Evolutionary conservation across 345 rosid genomes (phyloP), one percentile per base, ranked within the genome.

Genomic region (Corymbia maculata): DNA sequence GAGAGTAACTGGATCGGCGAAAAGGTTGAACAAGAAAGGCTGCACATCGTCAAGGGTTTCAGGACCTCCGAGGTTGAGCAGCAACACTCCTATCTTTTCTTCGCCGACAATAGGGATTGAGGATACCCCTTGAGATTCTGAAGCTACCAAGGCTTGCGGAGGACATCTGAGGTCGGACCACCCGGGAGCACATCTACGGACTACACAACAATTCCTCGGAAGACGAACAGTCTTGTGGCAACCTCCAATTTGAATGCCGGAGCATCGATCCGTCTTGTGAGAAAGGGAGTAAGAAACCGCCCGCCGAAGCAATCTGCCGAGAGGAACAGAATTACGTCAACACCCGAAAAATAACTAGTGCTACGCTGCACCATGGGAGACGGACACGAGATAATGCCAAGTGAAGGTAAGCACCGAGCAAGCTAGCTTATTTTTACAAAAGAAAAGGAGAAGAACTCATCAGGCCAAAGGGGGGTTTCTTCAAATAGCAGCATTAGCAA

Each of bases 1-100:
- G 32, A 86, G 19, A 51, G 59, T 94, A 97, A 75, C 99, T 91
- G 99, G 99, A 88, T 97, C 99, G 61, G 99, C 99, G 51, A 98
- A 98, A 86, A 98, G 99, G 92, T 98, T 98, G 93, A 96, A 98
- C 92, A 98, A 92, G 92, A 98, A 98, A 47, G 99, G 98, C 93
- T 98, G 98, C 85, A 98, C 99, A 88, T 98, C 99, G 30, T 98
- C 99, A 88, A 98, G 96, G 28, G 98, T 98, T 94, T 98, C 99
- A 0, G 99, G 99, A 68, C 99, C 99, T 85, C 99, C 99, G 51
- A 98, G 99, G 91, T 98, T 98, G 86, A 98, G 94, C 92, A 98
- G 92, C 88, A 98, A 79, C 15, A 98, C 99, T 45, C 99, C 99
- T 17, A 95, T 87, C 92, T 91, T 95, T 79, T 96, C 99, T 49